Evolutionary conservation across 495 filamentous ascomycete genomes (phyloP).

Genomic region (Lepidopterella palustris): DNA sequence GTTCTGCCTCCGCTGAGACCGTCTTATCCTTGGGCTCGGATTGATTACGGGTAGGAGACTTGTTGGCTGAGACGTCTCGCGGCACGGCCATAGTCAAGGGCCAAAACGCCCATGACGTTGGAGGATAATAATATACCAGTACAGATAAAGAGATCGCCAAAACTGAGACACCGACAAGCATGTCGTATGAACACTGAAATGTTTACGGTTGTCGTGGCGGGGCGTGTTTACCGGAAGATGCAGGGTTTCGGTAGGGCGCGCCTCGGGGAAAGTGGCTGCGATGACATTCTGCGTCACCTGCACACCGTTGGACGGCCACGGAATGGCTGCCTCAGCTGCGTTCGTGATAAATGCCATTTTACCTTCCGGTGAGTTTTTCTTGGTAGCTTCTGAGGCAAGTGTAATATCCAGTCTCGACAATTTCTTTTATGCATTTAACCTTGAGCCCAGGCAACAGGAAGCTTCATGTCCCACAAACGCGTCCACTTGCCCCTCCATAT

Average conservation of each 20-base stretch:
- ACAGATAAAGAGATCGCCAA: conserved; percentile 49
- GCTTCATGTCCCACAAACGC: not conserved
- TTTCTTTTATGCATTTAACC: not conserved
- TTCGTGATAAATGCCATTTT: no score
- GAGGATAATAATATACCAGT: conserved; percentile 44
- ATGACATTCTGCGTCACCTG: no score
- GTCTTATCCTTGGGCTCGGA: not conserved
- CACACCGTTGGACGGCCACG: not conserved
- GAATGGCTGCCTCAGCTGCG: not conserved
- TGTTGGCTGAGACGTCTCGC: conserved; percentile 26
- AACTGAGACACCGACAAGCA: conserved; percentile 48
- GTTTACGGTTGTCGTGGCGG: not conserved
- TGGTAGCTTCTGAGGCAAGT: no score
- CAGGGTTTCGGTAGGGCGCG: not conserved
- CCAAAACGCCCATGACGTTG: conserved; percentile 32
- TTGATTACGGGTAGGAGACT: not conserved
- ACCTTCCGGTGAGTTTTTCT: not conserved
- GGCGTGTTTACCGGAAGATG: not conserved
- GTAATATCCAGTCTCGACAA: not conserved
- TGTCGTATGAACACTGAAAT: conserved; percentile 9
- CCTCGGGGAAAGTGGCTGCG: no score
- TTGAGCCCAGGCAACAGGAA: not conserved
- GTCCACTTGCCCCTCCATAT: not conserved
- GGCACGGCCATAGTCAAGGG: conserved; percentile 22
- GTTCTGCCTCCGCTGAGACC: not conserved